These are phyloP conservation scores for Angomonas deanei DNA, from an alignment of 208 protist genomes.

Conservation along the genomic window DNA sequence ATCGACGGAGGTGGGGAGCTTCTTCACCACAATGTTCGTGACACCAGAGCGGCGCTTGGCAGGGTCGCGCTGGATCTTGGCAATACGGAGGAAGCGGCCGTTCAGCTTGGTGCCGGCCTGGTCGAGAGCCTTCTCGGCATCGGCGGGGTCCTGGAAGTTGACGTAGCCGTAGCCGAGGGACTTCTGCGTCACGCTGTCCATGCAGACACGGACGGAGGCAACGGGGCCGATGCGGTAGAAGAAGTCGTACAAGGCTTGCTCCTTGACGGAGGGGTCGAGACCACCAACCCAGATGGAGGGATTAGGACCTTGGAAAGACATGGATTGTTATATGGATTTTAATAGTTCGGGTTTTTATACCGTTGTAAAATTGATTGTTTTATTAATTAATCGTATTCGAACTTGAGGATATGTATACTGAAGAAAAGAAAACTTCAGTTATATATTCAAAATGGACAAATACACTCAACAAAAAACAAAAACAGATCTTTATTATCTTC, in stretches of 20 bases:
- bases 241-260: constrained; percentile 96
- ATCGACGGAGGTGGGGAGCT: constrained; percentile 94
- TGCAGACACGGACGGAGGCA: constrained; percentile 96
- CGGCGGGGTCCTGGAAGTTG: constrained; percentile 97
- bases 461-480: constrained; percentile 1
- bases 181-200: constrained; percentile 95
- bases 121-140: constrained; percentile 98
- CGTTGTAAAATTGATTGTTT: too few species aligned
- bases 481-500: not conserved
- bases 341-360: constrained; percentile 7
- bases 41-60: constrained; percentile 95
- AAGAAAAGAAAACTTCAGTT: not conserved
- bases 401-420: not conserved
- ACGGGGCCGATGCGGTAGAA: constrained; percentile 97
- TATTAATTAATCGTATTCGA: constrained; percentile 3
- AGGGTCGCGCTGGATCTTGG: constrained; percentile 98
- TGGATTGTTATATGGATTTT: constrained; percentile 13
- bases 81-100: constrained; percentile 94
- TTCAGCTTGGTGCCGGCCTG: constrained; percentile 95
- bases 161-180: constrained; percentile 99
- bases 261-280: constrained; percentile 93
- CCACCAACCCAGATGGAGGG: constrained; percentile 98
- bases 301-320: constrained; percentile 70
- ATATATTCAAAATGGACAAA: constrained; percentile 4
- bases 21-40: constrained; percentile 99